Conservation (phyloP, 1,284 basidiomycete genomes). For the Pseudozyma thailandica region DNA sequence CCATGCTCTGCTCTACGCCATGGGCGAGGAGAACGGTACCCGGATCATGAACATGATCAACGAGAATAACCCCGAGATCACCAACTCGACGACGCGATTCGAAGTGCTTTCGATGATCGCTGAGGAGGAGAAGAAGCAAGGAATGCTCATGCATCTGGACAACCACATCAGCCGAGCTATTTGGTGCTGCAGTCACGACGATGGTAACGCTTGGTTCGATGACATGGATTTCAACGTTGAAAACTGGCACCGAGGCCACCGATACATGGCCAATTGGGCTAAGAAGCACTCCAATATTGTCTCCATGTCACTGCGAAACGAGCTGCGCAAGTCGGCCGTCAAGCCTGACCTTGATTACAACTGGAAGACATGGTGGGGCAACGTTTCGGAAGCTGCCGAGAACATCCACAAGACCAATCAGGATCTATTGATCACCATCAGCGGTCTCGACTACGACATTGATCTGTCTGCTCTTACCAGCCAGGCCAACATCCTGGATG, state of each 20-base stretch:
- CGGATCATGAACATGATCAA: conserved; percentile 36
- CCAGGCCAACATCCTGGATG: conserved; percentile 26
- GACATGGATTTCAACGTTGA: conserved; percentile 30
- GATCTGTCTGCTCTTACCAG: conserved; percentile 35
- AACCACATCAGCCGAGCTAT: conserved; percentile 40
- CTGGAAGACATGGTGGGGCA: conserved; percentile 45
- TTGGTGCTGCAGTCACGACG: conserved; percentile 47
- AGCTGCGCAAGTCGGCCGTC: conserved; percentile 33
- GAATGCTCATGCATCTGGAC: conserved; percentile 44
- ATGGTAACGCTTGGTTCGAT: conserved; percentile 47
- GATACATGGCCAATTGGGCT: conserved; percentile 48
- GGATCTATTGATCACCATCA: conserved; percentile 47
- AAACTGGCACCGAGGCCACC: conserved; percentile 41
- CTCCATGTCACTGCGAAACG: conserved; percentile 44
- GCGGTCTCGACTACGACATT: conserved; percentile 46
- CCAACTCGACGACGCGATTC: conserved; percentile 31
- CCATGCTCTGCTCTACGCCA: conserved; percentile 19
- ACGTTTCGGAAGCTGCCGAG: conserved; percentile 38
- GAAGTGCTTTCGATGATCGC: conserved; percentile 31
- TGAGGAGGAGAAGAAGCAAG: conserved; percentile 36
- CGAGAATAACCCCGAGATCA: conserved; percentile 31
- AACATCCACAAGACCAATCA: conserved; percentile 40
- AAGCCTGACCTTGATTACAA: conserved; percentile 30
- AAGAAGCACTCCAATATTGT: conserved; percentile 46
- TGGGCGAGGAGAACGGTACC: conserved; percentile 36